Evolutionary conservation across 1,284 basidiomycete species (phyloP).

Genomic region (Leucoagaricus sp.): DNA sequence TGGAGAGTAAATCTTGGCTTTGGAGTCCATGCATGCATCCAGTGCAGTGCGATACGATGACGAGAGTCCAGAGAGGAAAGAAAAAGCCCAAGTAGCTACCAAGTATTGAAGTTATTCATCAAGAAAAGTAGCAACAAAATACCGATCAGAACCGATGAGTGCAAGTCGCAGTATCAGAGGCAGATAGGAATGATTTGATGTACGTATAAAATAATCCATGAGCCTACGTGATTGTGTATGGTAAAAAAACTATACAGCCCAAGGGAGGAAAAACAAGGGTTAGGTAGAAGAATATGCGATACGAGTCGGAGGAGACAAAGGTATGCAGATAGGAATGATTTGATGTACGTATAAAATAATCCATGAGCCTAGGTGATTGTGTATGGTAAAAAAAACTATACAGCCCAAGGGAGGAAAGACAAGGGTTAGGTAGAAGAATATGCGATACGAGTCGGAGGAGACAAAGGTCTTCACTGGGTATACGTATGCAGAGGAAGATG

Average conservation of each 20-base stretch:
- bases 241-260: neutral
- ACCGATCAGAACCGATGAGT: too few species aligned
- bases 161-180: neutral
- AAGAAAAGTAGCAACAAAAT: too few species aligned
- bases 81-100: too few species aligned
- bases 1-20: too few species aligned
- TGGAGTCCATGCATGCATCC: too few species aligned
- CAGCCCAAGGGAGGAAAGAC: too few species aligned
- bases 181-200: constrained; percentile 14
- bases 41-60: too few species aligned
- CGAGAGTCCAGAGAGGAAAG: too few species aligned
- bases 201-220: constrained; percentile 14
- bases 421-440: neutral
- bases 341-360: constrained; percentile 15
- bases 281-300: neutral
- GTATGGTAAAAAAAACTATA: constrained; percentile 6
- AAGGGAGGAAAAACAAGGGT: neutral
- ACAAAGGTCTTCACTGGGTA: constrained; percentile 6
- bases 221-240: constrained; percentile 5
- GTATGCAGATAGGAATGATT: constrained; percentile 14
- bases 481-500: constrained; percentile 1
- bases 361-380: constrained; percentile 6
- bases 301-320: neutral
- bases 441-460: neutral
- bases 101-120: too few species aligned